A percentile compares a stretch with the other conserved stretches of the same genome.
Conservation (phyloP, 257 asterid genomes). For the Solanum piurae region DNA sequence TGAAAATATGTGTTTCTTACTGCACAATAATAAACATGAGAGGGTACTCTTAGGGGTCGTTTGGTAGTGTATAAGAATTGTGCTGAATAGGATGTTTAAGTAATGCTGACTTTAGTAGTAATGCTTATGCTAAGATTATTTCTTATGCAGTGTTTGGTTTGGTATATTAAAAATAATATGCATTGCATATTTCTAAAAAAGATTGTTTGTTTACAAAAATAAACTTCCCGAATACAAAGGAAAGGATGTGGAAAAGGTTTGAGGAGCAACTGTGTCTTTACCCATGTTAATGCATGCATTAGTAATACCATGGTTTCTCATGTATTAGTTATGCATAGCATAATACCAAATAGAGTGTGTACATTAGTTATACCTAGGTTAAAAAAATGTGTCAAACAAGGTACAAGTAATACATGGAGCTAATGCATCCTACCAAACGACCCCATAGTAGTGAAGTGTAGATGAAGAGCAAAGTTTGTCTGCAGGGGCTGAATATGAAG, state of each 20-base stretch:
- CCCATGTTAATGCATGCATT: not conserved
- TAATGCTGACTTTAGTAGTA: not conserved
- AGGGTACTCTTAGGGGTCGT: not conserved
- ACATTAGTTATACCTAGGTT: not conserved
- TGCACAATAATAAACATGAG: not conserved
- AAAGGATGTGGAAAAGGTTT: not conserved
- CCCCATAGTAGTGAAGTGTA: not conserved
- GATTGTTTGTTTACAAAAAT: not conserved
- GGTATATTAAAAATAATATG: not conserved
- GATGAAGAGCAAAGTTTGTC: not conserved
- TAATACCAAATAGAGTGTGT: not conserved
- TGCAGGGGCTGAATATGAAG: not conserved
- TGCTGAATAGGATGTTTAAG: not conserved
- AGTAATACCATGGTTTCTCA: not conserved
- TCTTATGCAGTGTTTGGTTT: not conserved
- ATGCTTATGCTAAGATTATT: not conserved
- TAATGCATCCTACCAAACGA: not conserved
- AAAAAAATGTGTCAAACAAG: not conserved
- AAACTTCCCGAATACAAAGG: not conserved
- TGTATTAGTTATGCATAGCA: not conserved
- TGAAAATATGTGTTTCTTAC: not conserved
- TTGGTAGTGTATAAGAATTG: not conserved
- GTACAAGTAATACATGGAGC: not conserved
- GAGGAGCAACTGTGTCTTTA: not conserved
- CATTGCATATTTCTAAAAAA: not conserved